Evolutionary conservation across 228 moss, liverwort and hornwort species (phyloP).

Genomic region (Sphagnum magellanicum): DNA sequence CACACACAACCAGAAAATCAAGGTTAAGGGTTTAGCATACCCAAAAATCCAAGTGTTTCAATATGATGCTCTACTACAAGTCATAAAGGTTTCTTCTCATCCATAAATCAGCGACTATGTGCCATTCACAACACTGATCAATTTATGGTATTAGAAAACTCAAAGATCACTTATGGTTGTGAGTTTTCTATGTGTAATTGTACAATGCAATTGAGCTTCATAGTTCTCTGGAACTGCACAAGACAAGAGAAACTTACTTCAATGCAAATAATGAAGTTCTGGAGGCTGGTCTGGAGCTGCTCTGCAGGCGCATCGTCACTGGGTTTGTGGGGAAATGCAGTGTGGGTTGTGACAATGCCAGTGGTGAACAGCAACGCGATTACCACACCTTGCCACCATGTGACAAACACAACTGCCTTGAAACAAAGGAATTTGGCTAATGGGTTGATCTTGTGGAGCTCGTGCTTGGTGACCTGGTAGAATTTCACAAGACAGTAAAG

Average conservation of each 20-base stretch:
- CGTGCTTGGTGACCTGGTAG: conserved; percentile 77
- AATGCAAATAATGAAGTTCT: conserved; percentile 74
- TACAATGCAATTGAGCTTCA: no score
- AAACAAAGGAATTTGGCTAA: conserved; percentile 87
- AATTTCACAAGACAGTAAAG: conserved; percentile 89
- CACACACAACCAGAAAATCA: no score
- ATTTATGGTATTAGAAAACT: no score
- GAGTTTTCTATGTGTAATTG: no score
- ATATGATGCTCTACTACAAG: no score
- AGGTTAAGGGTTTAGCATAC: no score
- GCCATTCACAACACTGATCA: no score
- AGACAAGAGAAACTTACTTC: conserved; percentile 39
- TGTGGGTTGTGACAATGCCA: conserved; percentile 23
- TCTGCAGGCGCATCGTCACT: conserved; percentile 53
- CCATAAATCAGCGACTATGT: no score
- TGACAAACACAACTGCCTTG: conserved; percentile 94
- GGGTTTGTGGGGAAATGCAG: conserved; percentile 40
- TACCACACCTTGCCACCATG: conserved; percentile 97
- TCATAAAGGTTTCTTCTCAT: no score
- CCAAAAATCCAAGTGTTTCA: no score
- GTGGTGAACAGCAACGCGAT: conserved; percentile 86
- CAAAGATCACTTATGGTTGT: no score
- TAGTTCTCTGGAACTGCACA: no score
- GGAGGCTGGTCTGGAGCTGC: conserved; percentile 69
- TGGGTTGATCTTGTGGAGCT: conserved; percentile 61